Percentiles rank a stretch among this genome's conserved stretches.
Evolutionary conservation across 139 green algal genomes (phyloP).

Genomic region (Eudorina sp.): DNA sequence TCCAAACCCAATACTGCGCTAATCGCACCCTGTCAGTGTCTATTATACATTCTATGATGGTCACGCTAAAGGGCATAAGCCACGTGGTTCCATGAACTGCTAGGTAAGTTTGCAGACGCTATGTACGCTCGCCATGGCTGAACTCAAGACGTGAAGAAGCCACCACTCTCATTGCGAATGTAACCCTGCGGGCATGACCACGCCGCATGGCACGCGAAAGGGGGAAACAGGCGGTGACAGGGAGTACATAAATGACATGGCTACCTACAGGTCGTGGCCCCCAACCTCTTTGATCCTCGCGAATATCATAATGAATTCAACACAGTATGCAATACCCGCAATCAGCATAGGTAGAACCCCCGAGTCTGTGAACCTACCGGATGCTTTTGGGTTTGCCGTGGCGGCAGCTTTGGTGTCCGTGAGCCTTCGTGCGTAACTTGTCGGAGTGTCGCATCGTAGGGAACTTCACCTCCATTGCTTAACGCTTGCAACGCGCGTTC

Average conservation of each 20-base stretch:
- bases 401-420: constrained; percentile 38
- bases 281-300: no score
- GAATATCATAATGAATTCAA: no score
- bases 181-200: constrained; percentile 27
- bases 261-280: no score
- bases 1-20: no score
- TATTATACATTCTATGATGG: background rate
- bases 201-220: no score
- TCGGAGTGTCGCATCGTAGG: constrained; percentile 46
- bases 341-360: no score
- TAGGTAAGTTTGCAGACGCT: background rate
- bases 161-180: constrained; percentile 52
- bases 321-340: no score
- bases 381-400: constrained; percentile 50
- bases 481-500: constrained; percentile 37
- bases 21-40: no score
- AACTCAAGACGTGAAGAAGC: constrained; percentile 53
- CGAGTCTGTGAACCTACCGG: constrained; percentile 18
- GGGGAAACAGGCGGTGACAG: no score
- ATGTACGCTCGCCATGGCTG: constrained; percentile 1
- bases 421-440: constrained; percentile 39
- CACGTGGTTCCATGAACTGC: constrained; percentile 21
- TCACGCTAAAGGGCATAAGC: background rate
- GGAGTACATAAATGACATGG: no score
- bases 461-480: constrained; percentile 37